Percentiles rank a stretch among this genome's conserved stretches.
phyloP scores from a whole-genome alignment of 2,329 filamentous ascomycete species.

The Arachnopeziza araneosa region DNA sequence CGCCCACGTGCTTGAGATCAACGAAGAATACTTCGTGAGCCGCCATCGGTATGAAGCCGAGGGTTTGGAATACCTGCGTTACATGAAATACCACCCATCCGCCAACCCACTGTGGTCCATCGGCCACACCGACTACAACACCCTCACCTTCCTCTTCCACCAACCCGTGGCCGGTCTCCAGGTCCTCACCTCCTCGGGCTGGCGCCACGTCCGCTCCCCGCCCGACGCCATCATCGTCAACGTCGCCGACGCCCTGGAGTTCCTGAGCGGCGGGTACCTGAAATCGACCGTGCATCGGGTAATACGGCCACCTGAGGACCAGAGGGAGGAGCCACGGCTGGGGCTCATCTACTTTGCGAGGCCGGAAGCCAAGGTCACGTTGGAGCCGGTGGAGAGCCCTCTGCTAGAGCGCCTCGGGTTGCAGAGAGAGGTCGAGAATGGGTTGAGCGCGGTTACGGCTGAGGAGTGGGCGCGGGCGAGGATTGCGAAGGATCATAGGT shows the following conservation, averaged over 20 bases:
- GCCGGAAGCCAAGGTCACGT: constrained; percentile 22
- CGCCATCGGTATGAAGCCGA: constrained; percentile 53
- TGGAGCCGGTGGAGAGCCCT: constrained; percentile 27
- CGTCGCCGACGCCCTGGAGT: constrained; percentile 43
- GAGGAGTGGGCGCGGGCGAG: constrained; percentile 37
- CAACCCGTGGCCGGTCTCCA: constrained; percentile 54
- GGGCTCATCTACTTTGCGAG: constrained; percentile 43
- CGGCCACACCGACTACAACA: constrained; percentile 53
- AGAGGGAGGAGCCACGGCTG: constrained; percentile 36
- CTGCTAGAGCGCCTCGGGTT: constrained; percentile 30
- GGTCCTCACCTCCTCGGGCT: constrained; percentile 44
- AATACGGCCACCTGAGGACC: constrained; percentile 31
- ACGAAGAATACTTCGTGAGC: constrained; percentile 50
- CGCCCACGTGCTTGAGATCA: constrained; percentile 54
- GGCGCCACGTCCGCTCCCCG: constrained; percentile 46
- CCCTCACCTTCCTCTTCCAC: constrained; percentile 51
- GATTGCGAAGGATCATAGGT: constrained; percentile 19
- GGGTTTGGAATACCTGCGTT: constrained; percentile 56
- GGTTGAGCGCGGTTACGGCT: constrained; percentile 35
- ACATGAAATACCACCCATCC: constrained; percentile 53
- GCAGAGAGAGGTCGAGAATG: constrained; percentile 24
- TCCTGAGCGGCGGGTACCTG: constrained; percentile 43
- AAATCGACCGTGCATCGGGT: constrained; percentile 39
- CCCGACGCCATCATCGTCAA: constrained; percentile 48
- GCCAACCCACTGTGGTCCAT: constrained; percentile 39